These are phyloP conservation scores for Lachancea kluyveri DNA, from an alignment of 805 yeast genomes.

Conservation along the genomic window DNA sequence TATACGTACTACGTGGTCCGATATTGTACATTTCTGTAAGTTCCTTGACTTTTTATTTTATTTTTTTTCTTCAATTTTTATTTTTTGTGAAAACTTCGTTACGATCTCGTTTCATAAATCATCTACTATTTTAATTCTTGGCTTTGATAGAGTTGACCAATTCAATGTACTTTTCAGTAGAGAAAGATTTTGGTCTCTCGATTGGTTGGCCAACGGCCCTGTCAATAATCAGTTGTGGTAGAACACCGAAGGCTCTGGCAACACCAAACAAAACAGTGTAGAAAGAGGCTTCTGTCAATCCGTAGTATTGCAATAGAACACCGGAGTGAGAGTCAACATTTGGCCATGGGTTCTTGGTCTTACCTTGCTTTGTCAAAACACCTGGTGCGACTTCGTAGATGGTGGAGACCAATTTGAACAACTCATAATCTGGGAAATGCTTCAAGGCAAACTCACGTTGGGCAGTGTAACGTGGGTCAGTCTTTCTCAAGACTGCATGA, in stretches of 20 bases:
- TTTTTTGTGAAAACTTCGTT: no score
- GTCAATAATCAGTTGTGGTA: slow-evolving; percentile 80
- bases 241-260: slow-evolving; percentile 79
- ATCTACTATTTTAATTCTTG: slow-evolving; percentile 8
- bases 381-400: slow-evolving; percentile 79
- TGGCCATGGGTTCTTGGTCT: slow-evolving; percentile 93
- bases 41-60: neutral
- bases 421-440: slow-evolving; percentile 72
- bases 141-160: slow-evolving; percentile 47
- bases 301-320: slow-evolving; percentile 78
- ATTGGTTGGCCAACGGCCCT: slow-evolving; percentile 77
- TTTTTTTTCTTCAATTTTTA: neutral
- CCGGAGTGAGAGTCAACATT: slow-evolving; percentile 87
- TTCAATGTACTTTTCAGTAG: slow-evolving; percentile 87
- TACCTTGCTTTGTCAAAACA: slow-evolving; percentile 77
- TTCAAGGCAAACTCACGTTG: slow-evolving; percentile 75
- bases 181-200: slow-evolving; percentile 90
- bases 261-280: slow-evolving; percentile 86
- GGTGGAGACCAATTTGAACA: slow-evolving; percentile 71
- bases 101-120: neutral
- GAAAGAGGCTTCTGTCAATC: slow-evolving; percentile 74
- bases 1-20: no score
- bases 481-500: slow-evolving; percentile 77
- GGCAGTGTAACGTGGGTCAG: slow-evolving; percentile 84
- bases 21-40: no score